Base-by-base conservation (phyloP, 305 asterid genomes). In the Euphrasia arctica region DNA sequence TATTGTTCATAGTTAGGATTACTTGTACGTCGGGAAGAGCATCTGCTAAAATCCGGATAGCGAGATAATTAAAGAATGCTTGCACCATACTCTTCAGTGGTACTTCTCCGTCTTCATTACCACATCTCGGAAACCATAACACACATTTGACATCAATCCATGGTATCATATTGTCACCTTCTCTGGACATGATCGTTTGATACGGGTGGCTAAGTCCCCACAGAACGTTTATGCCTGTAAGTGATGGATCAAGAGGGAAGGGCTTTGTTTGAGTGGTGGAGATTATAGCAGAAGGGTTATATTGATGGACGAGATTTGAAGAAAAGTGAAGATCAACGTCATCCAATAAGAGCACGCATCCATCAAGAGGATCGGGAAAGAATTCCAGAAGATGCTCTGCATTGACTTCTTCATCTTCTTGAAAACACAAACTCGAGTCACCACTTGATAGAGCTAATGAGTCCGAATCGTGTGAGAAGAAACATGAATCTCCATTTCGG, bases 101-200 rank as follows among this genome's bases (percentile, higher is more conserved):
- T 50, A 49, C 79, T 63, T 80, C 92, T 61, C 69, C 74, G 62
- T 67, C 11, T 58, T 71, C 95, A 51, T 58, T 8, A 31, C 69
- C 85, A 68, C 83, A 77, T 70, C 69, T 84, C 22, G 98, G 97
- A 74, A 87, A 85, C 98, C 98, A 93, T 59, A 90, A 78, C 25
- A 84, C 68, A 54, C 97, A 90, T 74, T 74, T 82, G 60, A 88
- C 80, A 45, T 80, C 75, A 42, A 54, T 63, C 98, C 98, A 93
- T 0, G 90, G 94, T 31, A 90, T 73, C 50, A 41, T 15, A 56
- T 68, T 62, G 42, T 66, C 75, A 54, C 74, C 75, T 14, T 70
- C 78, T 27, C 56, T 70, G 65, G 86, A 75, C 68, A 93, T 61
- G 62, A 93, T 87, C 31, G 94, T 83, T 70, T 78, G 74, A 74